Base-by-base conservation (phyloP, 2,329 filamentous ascomycete genomes). In the Colletotrichum noveboracense region DNA sequence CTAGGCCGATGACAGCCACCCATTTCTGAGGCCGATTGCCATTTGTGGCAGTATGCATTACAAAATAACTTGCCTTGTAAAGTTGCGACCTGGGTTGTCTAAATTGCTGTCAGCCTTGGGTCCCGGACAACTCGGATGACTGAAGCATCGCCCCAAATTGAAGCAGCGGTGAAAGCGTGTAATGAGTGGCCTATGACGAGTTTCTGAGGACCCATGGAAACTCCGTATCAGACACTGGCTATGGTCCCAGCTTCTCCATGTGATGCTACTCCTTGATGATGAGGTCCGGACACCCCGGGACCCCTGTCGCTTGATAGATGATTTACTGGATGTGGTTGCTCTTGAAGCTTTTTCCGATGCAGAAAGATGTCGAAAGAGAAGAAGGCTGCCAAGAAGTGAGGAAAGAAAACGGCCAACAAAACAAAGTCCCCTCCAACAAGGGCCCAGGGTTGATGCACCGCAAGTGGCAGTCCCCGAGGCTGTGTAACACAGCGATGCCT, bases 101-200 rank as follows among this genome's bases (percentile, higher is more conserved):
- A 56, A n/a, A 66, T 65, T 52, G 28, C 48, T 30, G 64, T 60
- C 70, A 69, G 64, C 55, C 64, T 65, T 60, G 64, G 61, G 38
- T 60, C 60, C 34, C 66, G 30, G 55, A 3, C 64, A 36, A 30
- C 56, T 67, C 34, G 56, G 64, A 70, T 43, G 58, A 34, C 58
- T 24, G 70, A 65, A 21, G 28, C 28, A 58, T 65, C 36, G 60
- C 32, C 32, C 56, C 48, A 43, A 32, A n/a, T 28, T 30, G 34
- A 69, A 75, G 28, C 70, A 73, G 73, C 70, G 73, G 70, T 75
- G 73, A 68, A 75, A 73, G 69, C 55, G 61, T 56, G 26, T 32
- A 48, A 43, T 52, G 60, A 62, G 34, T 32, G 26, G 38, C 38
- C 36, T 36, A 30, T 32, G 32, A 62, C 16, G 28, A 32, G 32